Evolutionary conservation across 192 early-diverging fungal genomes (phyloP).

Genomic region (Coemansia sp.): DNA sequence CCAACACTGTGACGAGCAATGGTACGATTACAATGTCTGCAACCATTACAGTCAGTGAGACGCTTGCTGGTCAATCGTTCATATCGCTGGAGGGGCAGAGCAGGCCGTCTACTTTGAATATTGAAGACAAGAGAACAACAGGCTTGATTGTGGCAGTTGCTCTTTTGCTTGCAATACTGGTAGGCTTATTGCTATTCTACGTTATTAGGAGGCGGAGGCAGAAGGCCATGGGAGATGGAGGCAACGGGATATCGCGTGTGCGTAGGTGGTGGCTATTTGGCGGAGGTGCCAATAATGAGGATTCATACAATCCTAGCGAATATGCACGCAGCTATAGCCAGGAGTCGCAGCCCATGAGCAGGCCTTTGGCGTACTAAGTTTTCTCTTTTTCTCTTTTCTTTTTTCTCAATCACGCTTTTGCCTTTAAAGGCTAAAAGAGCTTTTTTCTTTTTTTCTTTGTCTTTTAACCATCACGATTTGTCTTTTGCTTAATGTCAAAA

Average conservation of each 20-base stretch:
- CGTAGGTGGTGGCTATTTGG: constrained; percentile 5
- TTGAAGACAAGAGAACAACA: background rate
- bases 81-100: background rate
- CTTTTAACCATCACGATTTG: background rate
- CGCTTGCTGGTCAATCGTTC: background rate
- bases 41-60: background rate
- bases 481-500: background rate
- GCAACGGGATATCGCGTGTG: background rate
- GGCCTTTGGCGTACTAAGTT: background rate
- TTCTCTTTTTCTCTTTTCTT: background rate
- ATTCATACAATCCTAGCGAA: background rate
- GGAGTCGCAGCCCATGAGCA: background rate
- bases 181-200: background rate
- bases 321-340: background rate
- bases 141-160: background rate
- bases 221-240: background rate
- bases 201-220: background rate
- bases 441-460: background rate
- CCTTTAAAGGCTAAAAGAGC: background rate
- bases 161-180: background rate
- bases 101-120: background rate
- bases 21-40: background rate
- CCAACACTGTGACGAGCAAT: background rate
- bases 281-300: background rate
- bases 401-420: background rate